phyloP scores from a whole-genome alignment of 2,329 filamentous ascomycete genomes.

The Colletotrichum musicola region DNA sequence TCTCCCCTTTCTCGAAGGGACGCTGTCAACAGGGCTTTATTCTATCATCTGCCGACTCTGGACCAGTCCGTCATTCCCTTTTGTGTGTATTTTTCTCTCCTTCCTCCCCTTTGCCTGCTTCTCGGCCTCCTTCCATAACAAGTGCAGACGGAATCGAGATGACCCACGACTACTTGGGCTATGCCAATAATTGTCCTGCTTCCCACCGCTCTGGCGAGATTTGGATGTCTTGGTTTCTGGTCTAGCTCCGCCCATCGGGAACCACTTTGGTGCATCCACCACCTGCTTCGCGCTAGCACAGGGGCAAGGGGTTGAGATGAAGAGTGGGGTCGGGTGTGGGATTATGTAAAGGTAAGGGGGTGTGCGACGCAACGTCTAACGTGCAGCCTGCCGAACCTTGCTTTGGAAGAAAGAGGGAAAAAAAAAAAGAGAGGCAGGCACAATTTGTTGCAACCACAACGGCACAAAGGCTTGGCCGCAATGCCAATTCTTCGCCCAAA shows the following conservation, averaged over 20 bases:
- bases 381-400: too few species aligned
- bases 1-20: constrained; percentile 20
- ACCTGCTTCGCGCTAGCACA: constrained; percentile 29
- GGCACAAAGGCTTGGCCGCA: background rate
- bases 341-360: background rate
- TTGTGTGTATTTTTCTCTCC: background rate
- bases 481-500: constrained; percentile 12
- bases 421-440: background rate
- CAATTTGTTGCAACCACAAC: background rate
- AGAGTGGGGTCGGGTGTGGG: constrained; percentile 13
- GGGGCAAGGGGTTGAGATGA: constrained; percentile 36
- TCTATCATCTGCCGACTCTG: constrained; percentile 19
- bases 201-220: constrained; percentile 43
- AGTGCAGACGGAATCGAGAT: constrained; percentile 17
- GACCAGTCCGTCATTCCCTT: background rate
- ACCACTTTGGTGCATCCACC: constrained; percentile 37
- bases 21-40: background rate
- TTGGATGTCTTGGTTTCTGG: constrained; percentile 45
- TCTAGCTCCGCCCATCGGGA: constrained; percentile 36
- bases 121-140: background rate
- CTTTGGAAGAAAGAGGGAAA: too few species aligned
- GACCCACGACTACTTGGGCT: constrained; percentile 2
- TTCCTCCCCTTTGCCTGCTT: too few species aligned
- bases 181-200: constrained; percentile 33
- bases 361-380: background rate